Evolutionary conservation across 805 yeast genomes (phyloP), one percentile per base, ranked within the genome.

Genomic region (Kodamaea leandrae): DNA sequence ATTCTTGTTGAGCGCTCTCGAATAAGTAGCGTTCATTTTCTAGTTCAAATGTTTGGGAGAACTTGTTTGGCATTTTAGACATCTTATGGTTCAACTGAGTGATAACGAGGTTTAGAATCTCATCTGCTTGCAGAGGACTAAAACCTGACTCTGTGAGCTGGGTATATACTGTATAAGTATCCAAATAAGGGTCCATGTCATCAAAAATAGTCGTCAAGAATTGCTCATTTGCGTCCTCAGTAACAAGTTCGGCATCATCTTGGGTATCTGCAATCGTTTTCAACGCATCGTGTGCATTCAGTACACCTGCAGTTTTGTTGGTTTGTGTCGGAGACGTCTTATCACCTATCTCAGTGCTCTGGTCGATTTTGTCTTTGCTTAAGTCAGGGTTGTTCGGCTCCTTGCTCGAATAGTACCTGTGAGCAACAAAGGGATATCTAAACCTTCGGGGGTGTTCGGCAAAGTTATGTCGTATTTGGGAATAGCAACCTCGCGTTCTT

Each of bases 1-100:
- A 63, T 59, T 91, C 98, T 41, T 90, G 83, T 46, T 87, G 87
- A 0, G 96, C 96, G 23, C 96, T 95, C 57, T 89, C 91, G 59
- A 88, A 90, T 10, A 93, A 64, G 56, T 91, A 93, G 16, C 79
- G 76, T 53, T 91, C 96, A 53, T 90, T 91, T 48, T 90, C 96
- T 12, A 88, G 64, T 50, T 88, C 96, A 46, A 80, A 78, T 19
- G 63, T 63, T 16, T 77, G 80, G 4, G 76, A 63, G 56, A 75
- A 78, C 43, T 67, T 68, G 4, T 63, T 58, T 35, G 72, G 68
- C 25, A 82, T 62, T 57, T 67, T 68, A 18, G 64, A 49, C 34
- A 70, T 55, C 46, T 70, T 69, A n/a, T 60, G 41, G 45, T 70
- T 69, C 48, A 70, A 57, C 48, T 68, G 74, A 51, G 66, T 49